phyloP scores from a whole-genome alignment of 208 protist genomes.

The Leishmania tropica region DNA sequence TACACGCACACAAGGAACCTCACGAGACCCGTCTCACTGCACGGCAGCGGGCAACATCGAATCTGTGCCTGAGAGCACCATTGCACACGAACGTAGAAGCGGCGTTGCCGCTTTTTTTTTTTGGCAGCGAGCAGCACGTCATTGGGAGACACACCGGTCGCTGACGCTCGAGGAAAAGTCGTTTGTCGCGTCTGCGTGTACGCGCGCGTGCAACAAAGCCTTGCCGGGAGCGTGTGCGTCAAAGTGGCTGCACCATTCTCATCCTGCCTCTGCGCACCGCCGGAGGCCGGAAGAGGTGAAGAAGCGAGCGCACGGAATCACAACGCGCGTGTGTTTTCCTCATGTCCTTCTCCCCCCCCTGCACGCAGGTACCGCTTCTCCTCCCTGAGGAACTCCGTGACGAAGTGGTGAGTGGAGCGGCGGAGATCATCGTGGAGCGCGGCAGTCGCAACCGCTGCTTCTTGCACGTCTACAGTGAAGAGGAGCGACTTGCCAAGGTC shows the following conservation, averaged over 20 bases:
- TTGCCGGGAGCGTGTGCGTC: background rate
- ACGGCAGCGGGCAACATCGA: background rate
- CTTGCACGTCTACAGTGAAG: conserved; percentile 67
- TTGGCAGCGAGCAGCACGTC: background rate
- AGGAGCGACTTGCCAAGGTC: conserved; percentile 51
- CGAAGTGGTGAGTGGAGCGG: conserved; percentile 38
- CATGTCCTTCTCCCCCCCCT: conserved; percentile 4
- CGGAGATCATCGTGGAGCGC: conserved; percentile 64
- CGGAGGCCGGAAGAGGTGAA: background rate
- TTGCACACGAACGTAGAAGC: background rate
- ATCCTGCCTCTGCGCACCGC: background rate
- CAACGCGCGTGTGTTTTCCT: background rate
- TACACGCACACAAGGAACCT: background rate
- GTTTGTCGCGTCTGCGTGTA: background rate
- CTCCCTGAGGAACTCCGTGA: conserved; percentile 41
- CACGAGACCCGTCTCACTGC: background rate
- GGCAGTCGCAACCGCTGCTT: conserved; percentile 43
- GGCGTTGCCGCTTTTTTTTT: background rate
- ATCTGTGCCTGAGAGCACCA: background rate
- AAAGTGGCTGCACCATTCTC: background rate
- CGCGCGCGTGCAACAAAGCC: background rate
- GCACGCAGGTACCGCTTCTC: conserved; percentile 24
- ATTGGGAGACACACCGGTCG: background rate
- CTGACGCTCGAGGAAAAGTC: background rate
- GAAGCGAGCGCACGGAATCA: background rate